These are phyloP conservation scores for Albatrellus sp. DNA, from an alignment of 1,284 basidiomycete species.

Conservation along the genomic window DNA sequence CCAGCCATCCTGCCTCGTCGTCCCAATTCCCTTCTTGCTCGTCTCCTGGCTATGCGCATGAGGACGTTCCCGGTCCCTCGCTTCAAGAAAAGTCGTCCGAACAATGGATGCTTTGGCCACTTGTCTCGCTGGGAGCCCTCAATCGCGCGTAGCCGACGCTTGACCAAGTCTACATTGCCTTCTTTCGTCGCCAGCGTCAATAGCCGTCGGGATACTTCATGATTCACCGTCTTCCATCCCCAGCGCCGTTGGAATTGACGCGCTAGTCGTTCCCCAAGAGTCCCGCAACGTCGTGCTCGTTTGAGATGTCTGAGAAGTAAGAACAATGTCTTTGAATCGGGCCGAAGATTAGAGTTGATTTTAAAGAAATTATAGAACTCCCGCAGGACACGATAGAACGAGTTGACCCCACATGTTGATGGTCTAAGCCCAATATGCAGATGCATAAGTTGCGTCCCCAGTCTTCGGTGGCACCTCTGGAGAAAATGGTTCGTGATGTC, in stretches of 20 bases:
- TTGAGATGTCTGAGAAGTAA: conserved; percentile 41
- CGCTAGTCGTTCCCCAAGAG: conserved; percentile 33
- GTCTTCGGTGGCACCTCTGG: conserved; percentile 11
- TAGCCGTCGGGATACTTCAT: conserved; percentile 44
- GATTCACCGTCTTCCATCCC: conserved; percentile 41
- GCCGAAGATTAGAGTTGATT: conserved; percentile 35
- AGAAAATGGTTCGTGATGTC: conserved; percentile 17
- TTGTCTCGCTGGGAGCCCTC: conserved; percentile 12
- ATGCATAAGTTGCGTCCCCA: conserved; percentile 22
- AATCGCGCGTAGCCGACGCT: conserved; percentile 22
- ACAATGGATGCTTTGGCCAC: conserved; percentile 14
- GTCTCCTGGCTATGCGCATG: background rate
- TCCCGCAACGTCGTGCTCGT: conserved; percentile 34
- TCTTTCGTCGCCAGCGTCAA: conserved; percentile 47
- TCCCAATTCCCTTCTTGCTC: background rate
- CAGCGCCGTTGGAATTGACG: conserved; percentile 35
- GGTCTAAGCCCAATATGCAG: conserved; percentile 16
- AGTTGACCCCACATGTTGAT: conserved; percentile 8
- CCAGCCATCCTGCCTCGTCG: too few relatives aligned
- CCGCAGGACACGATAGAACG: conserved; percentile 23
- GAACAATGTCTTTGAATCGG: conserved; percentile 50
- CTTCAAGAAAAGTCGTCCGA: too few relatives aligned
- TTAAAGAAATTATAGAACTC: conserved; percentile 28
- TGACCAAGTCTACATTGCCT: conserved; percentile 38
- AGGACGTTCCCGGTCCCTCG: background rate